A percentile compares a stretch with the other conserved stretches of the same genome.
Conservation (phyloP, 345 rosid species). For the Nephelium lappaceum region DNA sequence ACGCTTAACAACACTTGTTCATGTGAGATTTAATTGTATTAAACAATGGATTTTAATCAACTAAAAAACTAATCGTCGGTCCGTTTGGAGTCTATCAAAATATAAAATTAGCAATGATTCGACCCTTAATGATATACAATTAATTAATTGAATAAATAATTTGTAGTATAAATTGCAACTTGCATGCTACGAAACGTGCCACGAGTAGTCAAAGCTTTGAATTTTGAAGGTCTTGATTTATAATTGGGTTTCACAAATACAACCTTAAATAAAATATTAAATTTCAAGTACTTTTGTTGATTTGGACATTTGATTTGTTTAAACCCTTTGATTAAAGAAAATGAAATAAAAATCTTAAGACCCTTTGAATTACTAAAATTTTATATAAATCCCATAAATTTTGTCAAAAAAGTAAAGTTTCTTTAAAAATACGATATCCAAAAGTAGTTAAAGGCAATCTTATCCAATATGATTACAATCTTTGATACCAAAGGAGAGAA, state of each 20-base stretch:
- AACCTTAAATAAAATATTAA: background rate
- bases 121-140: no score
- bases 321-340: no score
- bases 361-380: no score
- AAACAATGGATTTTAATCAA: background rate
- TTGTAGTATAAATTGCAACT: background rate
- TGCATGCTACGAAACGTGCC: background rate
- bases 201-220: conserved; percentile 1
- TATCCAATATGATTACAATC: no score
- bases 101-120: conserved; percentile 3
- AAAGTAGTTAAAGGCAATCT: no score
- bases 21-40: background rate
- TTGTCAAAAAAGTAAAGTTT: no score
- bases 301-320: no score
- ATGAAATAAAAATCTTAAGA: no score
- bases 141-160: background rate
- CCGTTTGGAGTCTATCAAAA: background rate
- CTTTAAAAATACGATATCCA: no score
- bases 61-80: background rate
- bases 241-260: background rate
- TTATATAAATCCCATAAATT: no score
- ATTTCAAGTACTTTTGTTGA: background rate
- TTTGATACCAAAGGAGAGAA: no score
- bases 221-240: background rate
- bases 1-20: background rate